Conservation (phyloP, 2,329 filamentous ascomycete genomes). For the Stachybotrys elegans region DNA sequence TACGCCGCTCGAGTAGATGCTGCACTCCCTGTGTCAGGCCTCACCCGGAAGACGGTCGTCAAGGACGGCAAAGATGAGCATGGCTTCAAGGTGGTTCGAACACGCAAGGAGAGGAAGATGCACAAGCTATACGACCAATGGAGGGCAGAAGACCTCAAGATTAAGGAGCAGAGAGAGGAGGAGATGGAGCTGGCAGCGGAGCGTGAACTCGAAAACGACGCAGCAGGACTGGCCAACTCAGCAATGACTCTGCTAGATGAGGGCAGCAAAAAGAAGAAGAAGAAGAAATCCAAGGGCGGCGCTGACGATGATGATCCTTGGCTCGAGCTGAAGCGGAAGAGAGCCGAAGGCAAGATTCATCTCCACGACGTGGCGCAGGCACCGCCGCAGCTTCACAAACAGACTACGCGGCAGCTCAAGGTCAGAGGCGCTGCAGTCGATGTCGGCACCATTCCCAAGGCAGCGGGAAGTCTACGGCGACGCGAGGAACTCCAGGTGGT, state of each 20-base stretch:
- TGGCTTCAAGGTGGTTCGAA: conserved; percentile 63
- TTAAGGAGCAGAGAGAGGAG: conserved; percentile 60
- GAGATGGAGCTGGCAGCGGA: conserved; percentile 60
- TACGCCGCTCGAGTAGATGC: conserved; percentile 82
- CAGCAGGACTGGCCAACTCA: conserved; percentile 43
- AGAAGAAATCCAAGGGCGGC: conserved; percentile 38
- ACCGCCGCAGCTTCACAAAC: conserved; percentile 65
- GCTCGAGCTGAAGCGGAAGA: conserved; percentile 65
- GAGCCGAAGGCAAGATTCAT: conserved; percentile 48
- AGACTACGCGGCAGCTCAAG: conserved; percentile 25
- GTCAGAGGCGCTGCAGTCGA: conserved; percentile 27
- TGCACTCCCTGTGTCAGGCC: conserved; percentile 68
- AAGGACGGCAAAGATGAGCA: conserved; percentile 58
- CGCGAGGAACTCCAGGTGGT: conserved; percentile 32
- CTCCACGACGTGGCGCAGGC: conserved; percentile 63
- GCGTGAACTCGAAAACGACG: conserved; percentile 55
- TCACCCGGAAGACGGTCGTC: conserved; percentile 55
- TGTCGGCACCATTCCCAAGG: conserved; percentile 30
- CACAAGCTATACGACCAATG: conserved; percentile 76
- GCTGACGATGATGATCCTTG: conserved; percentile 69
- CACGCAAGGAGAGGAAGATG: conserved; percentile 81
- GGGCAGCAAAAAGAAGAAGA: conserved; percentile 30
- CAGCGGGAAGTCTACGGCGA: conserved; percentile 32
- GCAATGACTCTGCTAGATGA: conserved; percentile 41
- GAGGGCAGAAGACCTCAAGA: conserved; percentile 59